Conservation (phyloP, 129 eudicot genomes). For the Arctium lappa region DNA sequence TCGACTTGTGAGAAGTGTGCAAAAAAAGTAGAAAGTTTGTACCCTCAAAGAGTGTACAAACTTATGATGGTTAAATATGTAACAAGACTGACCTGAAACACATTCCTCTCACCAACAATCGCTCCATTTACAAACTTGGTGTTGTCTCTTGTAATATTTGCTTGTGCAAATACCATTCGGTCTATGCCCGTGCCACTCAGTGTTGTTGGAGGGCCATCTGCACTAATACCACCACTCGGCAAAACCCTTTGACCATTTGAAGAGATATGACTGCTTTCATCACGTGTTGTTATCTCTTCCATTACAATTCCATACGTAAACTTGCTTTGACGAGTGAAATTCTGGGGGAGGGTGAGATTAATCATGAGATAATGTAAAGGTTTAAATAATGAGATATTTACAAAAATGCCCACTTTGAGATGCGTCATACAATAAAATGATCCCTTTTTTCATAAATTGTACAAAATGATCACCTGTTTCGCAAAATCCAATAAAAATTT, state of each 20-base stretch:
- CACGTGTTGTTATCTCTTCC: slow-evolving; percentile 95
- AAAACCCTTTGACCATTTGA: slow-evolving; percentile 67
- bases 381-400: background rate
- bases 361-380: background rate
- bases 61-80: background rate
- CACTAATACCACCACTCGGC: slow-evolving; percentile 79
- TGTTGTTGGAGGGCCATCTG: slow-evolving; percentile 95
- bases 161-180: slow-evolving; percentile 85
- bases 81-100: slow-evolving; percentile 65
- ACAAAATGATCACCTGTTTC: too few species aligned
- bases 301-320: slow-evolving; percentile 86
- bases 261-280: slow-evolving; percentile 86
- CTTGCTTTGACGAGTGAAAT: slow-evolving; percentile 93
- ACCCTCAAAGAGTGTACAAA: background rate
- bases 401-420: background rate
- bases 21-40: background rate
- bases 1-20: background rate
- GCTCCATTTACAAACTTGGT: slow-evolving; percentile 89
- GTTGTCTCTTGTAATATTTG: slow-evolving; percentile 88
- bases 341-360: slow-evolving; percentile 32
- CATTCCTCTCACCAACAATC: slow-evolving; percentile 87
- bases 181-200: slow-evolving; percentile 90
- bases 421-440: background rate
- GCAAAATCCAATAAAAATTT: too few species aligned
- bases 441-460: background rate